Conservation (phyloP, 371 early-diverging fungal genomes). For the Actinomortierella ambigua region DNA sequence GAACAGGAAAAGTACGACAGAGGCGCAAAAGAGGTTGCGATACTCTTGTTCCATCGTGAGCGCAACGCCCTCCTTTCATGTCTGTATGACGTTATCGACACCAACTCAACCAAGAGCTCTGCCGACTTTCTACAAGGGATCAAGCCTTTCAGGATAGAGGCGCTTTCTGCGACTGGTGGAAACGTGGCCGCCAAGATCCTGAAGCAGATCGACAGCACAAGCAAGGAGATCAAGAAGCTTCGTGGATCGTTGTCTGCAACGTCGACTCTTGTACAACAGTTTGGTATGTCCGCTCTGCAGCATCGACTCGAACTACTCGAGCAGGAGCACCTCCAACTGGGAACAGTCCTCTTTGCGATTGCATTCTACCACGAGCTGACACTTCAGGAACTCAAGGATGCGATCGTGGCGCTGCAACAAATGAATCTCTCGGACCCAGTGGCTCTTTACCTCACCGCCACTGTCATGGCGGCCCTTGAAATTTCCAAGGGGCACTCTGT, state of each 20-base stretch:
- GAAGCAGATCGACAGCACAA: slow-evolving; percentile 51
- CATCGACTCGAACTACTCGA: slow-evolving; percentile 56
- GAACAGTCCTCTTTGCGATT: slow-evolving; percentile 60
- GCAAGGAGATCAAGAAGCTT: slow-evolving; percentile 47
- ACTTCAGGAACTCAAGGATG: slow-evolving; percentile 22
- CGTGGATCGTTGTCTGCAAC: slow-evolving; percentile 38
- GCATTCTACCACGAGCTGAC: slow-evolving; percentile 56
- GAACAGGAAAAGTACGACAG: slow-evolving; percentile 57
- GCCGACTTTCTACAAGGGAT: slow-evolving; percentile 54
- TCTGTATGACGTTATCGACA: slow-evolving; percentile 66
- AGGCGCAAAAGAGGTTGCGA: slow-evolving; percentile 70
- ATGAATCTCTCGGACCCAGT: slow-evolving; percentile 35
- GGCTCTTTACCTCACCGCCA: slow-evolving; percentile 38
- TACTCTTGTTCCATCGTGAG: slow-evolving; percentile 73
- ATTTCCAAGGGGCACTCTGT: slow-evolving; percentile 32
- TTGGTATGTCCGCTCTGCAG: slow-evolving; percentile 44
- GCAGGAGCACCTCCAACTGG: slow-evolving; percentile 57
- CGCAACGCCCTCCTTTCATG: slow-evolving; percentile 66
- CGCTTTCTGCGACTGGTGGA: slow-evolving; percentile 21
- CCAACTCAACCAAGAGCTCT: slow-evolving; percentile 52
- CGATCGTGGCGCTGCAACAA: slow-evolving; percentile 26
- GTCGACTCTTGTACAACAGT: slow-evolving; percentile 34
- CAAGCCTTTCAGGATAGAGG: slow-evolving; percentile 43
- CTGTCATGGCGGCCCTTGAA: slow-evolving; percentile 40
- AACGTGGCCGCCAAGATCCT: slow-evolving; percentile 52